These are phyloP conservation scores for Ceratobasidium theobromae DNA, from an alignment of 1,284 basidiomycete species.

Conservation along the genomic window DNA sequence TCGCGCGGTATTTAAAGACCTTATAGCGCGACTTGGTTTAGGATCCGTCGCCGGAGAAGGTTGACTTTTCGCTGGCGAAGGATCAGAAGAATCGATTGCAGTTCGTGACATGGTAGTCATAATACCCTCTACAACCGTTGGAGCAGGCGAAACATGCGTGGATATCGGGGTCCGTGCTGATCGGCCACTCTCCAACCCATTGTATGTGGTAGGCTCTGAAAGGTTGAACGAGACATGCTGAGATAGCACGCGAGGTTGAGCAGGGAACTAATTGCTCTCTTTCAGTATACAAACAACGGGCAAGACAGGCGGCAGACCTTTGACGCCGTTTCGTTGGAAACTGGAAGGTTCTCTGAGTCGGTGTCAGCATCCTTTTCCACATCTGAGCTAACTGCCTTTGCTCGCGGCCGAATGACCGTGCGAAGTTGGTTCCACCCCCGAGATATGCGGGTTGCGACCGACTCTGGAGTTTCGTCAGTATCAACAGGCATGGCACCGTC, in stretches of 20 bases:
- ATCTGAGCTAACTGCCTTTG: background rate
- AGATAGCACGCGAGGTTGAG: background rate
- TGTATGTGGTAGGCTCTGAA: conserved; percentile 21
- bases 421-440: background rate
- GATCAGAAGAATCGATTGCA: background rate
- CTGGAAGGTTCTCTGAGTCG: no score
- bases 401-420: background rate
- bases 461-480: conserved; percentile 51
- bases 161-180: conserved; percentile 40
- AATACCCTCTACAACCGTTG: conserved; percentile 40
- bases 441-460: conserved; percentile 38
- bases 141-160: conserved; percentile 36
- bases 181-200: conserved; percentile 38
- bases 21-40: conserved; percentile 18
- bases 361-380: no score
- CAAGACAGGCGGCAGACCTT: no score
- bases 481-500: conserved; percentile 53
- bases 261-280: conserved; percentile 9
- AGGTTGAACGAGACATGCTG: conserved; percentile 6
- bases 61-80: conserved; percentile 24
- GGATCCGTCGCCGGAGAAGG: conserved; percentile 10
- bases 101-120: conserved; percentile 9
- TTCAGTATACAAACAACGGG: no score
- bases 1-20: conserved; percentile 23
- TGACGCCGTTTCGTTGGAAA: no score